Evolutionary conservation across 768 basidiomycete species (phyloP).

Genomic region (Boletales sp.): DNA sequence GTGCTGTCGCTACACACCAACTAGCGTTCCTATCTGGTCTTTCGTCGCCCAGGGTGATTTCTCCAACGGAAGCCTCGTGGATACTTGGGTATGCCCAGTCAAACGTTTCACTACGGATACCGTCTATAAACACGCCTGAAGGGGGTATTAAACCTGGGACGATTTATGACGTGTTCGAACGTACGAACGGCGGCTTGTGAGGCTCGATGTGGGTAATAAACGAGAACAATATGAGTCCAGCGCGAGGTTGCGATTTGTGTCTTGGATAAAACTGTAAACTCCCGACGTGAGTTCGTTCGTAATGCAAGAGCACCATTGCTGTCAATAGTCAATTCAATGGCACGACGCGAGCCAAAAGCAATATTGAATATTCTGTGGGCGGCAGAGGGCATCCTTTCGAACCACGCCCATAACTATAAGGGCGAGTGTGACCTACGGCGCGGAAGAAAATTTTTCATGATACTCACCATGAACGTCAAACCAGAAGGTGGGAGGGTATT

Average conservation of each 20-base stretch:
- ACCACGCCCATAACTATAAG: slow-evolving; percentile 45
- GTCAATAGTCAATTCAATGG: slow-evolving; percentile 47
- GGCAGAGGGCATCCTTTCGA: slow-evolving; percentile 39
- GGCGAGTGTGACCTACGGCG: not conserved
- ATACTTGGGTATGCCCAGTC: slow-evolving; percentile 62
- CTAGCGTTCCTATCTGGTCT: slow-evolving; percentile 32
- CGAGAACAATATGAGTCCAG: slow-evolving; percentile 72
- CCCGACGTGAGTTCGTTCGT: slow-evolving; percentile 35
- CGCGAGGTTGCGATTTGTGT: slow-evolving; percentile 48
- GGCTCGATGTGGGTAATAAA: slow-evolving; percentile 57
- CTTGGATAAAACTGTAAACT: slow-evolving; percentile 42
- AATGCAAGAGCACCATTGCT: slow-evolving; percentile 58
- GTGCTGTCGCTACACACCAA: slow-evolving; percentile 69
- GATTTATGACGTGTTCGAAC: slow-evolving; percentile 15
- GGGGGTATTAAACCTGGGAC: slow-evolving; percentile 2
- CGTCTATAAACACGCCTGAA: slow-evolving; percentile 73
- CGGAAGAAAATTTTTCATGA: not conserved
- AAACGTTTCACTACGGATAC: slow-evolving; percentile 58
- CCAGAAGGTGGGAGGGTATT: slow-evolving; percentile 58
- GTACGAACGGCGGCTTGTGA: slow-evolving; percentile 60
- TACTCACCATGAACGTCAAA: slow-evolving; percentile 66
- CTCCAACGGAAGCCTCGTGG: slow-evolving; percentile 33
- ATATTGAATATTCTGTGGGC: slow-evolving; percentile 37
- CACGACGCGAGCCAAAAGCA: slow-evolving; percentile 24
- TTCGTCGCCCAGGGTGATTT: slow-evolving; percentile 57